Evolutionary conservation across 2,329 filamentous ascomycete species (phyloP), one percentile per base, ranked within the genome.

Genomic region (Pestalotiopsis sp.): DNA sequence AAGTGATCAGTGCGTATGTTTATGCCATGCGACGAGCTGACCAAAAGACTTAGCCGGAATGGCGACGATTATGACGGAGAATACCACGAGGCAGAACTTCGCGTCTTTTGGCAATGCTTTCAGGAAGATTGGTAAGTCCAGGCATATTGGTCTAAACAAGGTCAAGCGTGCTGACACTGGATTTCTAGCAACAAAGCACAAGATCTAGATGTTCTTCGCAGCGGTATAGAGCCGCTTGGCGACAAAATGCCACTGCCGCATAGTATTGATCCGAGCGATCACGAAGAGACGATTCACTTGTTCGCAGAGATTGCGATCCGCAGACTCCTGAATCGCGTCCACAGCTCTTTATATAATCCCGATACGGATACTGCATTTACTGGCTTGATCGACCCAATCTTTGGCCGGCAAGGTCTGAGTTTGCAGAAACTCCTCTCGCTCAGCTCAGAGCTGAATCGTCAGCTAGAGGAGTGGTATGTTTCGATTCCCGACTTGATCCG

Each of bases 31-130:
- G 11, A 61, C 14, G 17, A 57, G 20, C 69, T 72, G 58, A 70
- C 61, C 6, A n/a, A n/a, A 52, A 56, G 64, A 56, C 9, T 30
- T 65, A 74, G 73, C 52, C 71, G 71, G 55, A 70, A 70, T 40
- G 63, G 68, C 9, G 67, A 70, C 52, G 64, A 71, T 60, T 66
- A 71, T 7, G 71, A 70, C 52, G 66, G 68, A 14, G 71, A 75
- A 22, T 73, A 70, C 11, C 74, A 84, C 67, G 84, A 89, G 70
- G 75, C 82, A 20, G 83, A 84, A 67, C 79, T 86, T 52, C 83
- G 90, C 67, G 86, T 88, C 1, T 92, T 91, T 71, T 93, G 91
- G 91, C 90, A 90, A 38, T 92, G 89, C 74, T 82, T 93, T 67
- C 90, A 92, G 72, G 82, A 92, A 39, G 91, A 94, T 79, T 92